Base-by-base conservation (phyloP, 169 alveolate genomes). In the Plasmodium blacklocki region DNA sequence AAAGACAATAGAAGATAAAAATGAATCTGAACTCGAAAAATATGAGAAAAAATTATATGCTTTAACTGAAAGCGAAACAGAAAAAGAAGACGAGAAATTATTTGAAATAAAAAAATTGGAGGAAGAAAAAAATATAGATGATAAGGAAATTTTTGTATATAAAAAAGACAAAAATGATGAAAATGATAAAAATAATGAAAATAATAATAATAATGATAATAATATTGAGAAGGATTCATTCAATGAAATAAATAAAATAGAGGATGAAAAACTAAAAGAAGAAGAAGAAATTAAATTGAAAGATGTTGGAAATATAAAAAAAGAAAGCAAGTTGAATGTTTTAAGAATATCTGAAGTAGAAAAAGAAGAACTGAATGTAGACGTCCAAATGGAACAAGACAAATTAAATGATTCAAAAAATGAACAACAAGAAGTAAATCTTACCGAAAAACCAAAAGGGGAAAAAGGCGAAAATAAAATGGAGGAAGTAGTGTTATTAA, bases 21-120 rank as follows among this genome's bases (percentile, higher is more conserved):
- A 75, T 18, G 67, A 62, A 43, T 45, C 62, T 14, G 88, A 75
- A 62, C 26, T 47, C 1, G 62, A 63, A 47, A 74, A 45, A 62
- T 15, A 49, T 23, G 63, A 71, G 45, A 21, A 47, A 62, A 32
- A 9, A n/a, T 9, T 62, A 52, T 8, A 62, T 39, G 74, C 47
- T 19, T 43, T 45, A 39, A 47, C 74, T 2, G 74, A 70, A 66
- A 52, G 29, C 15, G 72, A 78, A 52, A 67, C 66, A n/a, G 63
- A 76, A 68, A 63, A 54, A 29, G 70, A 64, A 39, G 75, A 58
- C 18, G 62, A 50, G 9, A 60, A 52, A 70, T 18, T 12, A 68
- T 18, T 3, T 50, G 89, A 78, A 26, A 32, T 15, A 18, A 32
- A 18, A 45, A 70, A 2, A 11, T 21, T 4, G 1, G 83, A 68